Conservation (phyloP, 208 protist genomes). For the Plasmodiophora brassicae region DNA sequence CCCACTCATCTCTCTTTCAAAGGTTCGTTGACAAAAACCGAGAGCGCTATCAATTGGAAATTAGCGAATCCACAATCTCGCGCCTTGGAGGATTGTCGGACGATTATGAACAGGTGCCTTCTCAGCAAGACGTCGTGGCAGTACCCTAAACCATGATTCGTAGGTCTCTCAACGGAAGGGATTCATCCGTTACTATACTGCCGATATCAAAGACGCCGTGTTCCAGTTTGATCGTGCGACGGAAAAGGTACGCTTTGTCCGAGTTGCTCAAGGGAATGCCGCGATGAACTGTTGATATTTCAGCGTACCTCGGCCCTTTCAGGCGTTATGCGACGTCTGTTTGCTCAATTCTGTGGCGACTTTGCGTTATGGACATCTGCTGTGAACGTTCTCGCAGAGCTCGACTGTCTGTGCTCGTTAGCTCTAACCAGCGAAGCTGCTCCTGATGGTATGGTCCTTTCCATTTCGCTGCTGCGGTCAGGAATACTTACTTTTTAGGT, state of each 20-base stretch:
- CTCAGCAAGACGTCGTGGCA: neutral
- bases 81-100: neutral
- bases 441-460: neutral
- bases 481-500: neutral
- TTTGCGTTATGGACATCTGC: constrained; percentile 23
- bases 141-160: neutral
- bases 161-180: neutral
- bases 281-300: too few species aligned
- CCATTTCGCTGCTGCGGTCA: neutral
- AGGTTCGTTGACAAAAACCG: neutral
- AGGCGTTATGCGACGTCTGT: neutral
- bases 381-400: constrained; percentile 40
- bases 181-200: neutral
- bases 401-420: constrained; percentile 48
- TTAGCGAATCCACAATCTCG: neutral
- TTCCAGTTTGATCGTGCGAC: neutral
- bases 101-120: neutral
- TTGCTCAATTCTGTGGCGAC: constrained; percentile 37
- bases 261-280: too few species aligned
- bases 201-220: neutral
- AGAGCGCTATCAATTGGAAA: neutral
- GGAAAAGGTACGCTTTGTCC: neutral
- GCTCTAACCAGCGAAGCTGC: neutral
- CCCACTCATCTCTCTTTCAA: neutral
- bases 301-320: neutral